Evolutionary conservation across 129 eudicot species (phyloP), one percentile per base, ranked within the genome.

Genomic region (Flaveria robusta): DNA sequence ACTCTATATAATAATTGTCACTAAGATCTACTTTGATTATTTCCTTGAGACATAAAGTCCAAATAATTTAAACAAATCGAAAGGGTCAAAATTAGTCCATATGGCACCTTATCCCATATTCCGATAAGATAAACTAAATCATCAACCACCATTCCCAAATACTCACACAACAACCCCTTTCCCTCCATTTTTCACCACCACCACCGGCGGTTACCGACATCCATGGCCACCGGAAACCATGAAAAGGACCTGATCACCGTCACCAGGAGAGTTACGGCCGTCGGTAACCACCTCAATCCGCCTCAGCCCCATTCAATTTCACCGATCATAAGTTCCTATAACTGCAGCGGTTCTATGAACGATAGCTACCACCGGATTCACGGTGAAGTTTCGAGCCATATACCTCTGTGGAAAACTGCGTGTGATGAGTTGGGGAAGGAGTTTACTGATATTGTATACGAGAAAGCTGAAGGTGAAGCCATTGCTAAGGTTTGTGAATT

Each of bases 381-480:
- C 74, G 99, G 97, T 3, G 83, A 87, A 31, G 97, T 91, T 5
- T 39, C 94, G 2, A 80, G 60, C 6, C 76, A 77, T 24, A 42
- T 66, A 23, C 97, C 96, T 1, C 81, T 74, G 19, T 94, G 99
- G 99, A 81, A 47, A 14, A 24, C 41, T 41, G 86, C 93, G 10
- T 45, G 79, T 63, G 97, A 94, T 71, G 97, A 91, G 29, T 34
- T 81, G 34, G 92, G 90, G 37, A 91, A 84, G 77, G 91, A 81
- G 43, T 94, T 80, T 74, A 81, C 86, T 9, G 97, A 91, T 54
- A 94, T 94, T 64, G 80, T 94, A 9, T 94, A 94, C 49, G 94
- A 94, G 72, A 94, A 94, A 79, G 93, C 99, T 9, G 85, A 68
- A 20, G 97, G 85, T 39, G 99, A 94, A 86, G 93, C 89, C 86